Evolutionary conservation across 148 eudicot genomes (phyloP).

Genomic region (Simmondsia chinensis): DNA sequence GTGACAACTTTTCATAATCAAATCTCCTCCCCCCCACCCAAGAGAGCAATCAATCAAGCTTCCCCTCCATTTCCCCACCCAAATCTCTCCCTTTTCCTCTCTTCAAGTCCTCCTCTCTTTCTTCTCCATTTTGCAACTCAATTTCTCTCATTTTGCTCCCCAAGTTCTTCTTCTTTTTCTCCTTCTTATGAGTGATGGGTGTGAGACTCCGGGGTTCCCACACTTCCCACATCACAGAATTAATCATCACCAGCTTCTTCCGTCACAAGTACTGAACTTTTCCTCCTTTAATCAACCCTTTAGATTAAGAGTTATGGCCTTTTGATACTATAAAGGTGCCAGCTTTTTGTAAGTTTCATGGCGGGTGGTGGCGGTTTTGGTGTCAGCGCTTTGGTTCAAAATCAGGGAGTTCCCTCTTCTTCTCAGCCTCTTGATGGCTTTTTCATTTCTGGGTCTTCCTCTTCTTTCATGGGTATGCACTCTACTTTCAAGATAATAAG

Average conservation of each 20-base stretch:
- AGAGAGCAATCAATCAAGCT: no score
- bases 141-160: background rate
- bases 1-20: no score
- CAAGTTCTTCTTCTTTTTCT: background rate
- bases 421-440: slow-evolving; percentile 35
- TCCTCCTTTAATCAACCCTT: no score
- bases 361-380: slow-evolving; percentile 26
- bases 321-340: no score
- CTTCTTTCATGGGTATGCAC: slow-evolving; percentile 38
- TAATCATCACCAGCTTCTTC: slow-evolving; percentile 89
- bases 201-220: slow-evolving; percentile 59
- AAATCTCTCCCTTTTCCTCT: no score
- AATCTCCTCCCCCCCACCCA: no score
- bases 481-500: no score
- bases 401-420: slow-evolving; percentile 18
- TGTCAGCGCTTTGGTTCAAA: slow-evolving; percentile 17
- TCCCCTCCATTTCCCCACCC: no score
- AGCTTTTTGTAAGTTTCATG: no score
- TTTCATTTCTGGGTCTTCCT: slow-evolving; percentile 41
- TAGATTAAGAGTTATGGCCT: no score
- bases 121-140: no score
- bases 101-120: no score
- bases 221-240: slow-evolving; percentile 75
- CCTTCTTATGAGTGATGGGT: slow-evolving; percentile 33
- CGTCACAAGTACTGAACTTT: slow-evolving; percentile 50